Evolutionary conservation across 306 rosid genomes (phyloP), one percentile per base, ranked within the genome.

Genomic region (Cicer arietinum): DNA sequence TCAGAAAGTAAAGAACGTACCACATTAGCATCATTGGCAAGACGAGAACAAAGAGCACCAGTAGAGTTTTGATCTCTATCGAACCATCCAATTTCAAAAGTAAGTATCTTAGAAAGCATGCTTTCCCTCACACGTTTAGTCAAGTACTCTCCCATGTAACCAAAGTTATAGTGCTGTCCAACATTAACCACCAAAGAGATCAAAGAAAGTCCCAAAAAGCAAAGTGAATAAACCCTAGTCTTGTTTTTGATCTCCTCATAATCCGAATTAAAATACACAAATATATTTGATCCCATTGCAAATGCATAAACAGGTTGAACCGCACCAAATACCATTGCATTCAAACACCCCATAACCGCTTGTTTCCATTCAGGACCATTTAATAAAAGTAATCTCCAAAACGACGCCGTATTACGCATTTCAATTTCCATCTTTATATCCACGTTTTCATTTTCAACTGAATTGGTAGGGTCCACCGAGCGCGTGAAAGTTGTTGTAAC

Each of bases 1-100:
- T 25, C 3, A 7, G 10, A 16, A 9, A 41, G 53, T 0, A 20
- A 14, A 71, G 5, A 71, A 46, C 78, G 0, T 76, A 81, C 91
- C 85, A 80, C 75, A 47, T 79, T 82, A 30, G 89, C 80, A 18
- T 88, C 91, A 42, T 81, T 85, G 76, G 91, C 77, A 25, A 88
- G 82, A 45, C 80, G 79, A 7, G 89, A 83, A 65, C 86, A 88
- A 77, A 88, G 4, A 52, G 85, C 78, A 62, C 83, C 84, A 10
- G 64, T 88, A 7, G 89, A 85, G 12, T 88, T 88, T 5, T 71
- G 53, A 1, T 73, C 82, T 10, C 52, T 68, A 62, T 88, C 91
- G 8, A 76, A 88, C 91, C 91, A 88, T 0, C 74, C 85, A 16
- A 85, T 80, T 77, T 88, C 91, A 47, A 88, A 88, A 13, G 80